Percentiles rank a stretch among this genome's conserved stretches.
Conservation (phyloP, 139 green algal species). For the Tetradesmus obliquus region DNA sequence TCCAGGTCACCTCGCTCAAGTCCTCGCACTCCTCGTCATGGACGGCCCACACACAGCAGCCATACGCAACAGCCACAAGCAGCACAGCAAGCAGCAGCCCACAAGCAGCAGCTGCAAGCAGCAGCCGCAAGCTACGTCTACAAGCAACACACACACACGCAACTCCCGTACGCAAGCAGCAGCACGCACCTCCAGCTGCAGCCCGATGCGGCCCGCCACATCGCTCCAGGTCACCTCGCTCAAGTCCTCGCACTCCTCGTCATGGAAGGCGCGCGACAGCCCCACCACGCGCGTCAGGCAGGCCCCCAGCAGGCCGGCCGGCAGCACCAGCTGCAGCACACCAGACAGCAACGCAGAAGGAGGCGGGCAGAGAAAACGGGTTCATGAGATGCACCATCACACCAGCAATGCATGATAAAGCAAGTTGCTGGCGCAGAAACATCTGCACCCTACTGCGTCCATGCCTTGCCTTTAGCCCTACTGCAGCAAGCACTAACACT, state of each 20-base stretch:
- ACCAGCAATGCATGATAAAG: neutral
- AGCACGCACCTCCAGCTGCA: slow-evolving; percentile 16
- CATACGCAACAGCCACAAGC: neutral
- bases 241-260: slow-evolving; percentile 43
- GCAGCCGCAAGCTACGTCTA: no score
- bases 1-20: slow-evolving; percentile 17
- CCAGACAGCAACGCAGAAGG: neutral
- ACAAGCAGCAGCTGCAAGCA: no score
- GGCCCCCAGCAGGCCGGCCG: neutral
- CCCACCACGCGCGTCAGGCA: neutral
- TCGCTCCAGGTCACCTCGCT: slow-evolving; percentile 12
- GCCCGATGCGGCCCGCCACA: slow-evolving; percentile 1
- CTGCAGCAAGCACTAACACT: neutral
- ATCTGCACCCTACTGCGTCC: neutral
- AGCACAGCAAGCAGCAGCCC: no score
- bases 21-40: slow-evolving; percentile 42
- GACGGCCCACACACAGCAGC: no score
- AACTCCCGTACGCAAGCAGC: neutral
- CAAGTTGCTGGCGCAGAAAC: neutral
- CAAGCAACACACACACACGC: neutral
- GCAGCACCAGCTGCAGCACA: slow-evolving; percentile 29
- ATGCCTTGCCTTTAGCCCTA: neutral
- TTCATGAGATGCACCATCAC: neutral
- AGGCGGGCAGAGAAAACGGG: neutral
- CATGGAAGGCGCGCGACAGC: neutral